Percentiles rank a stretch among this genome's conserved stretches.
These are phyloP conservation scores for Fusarium sublunatum DNA, from an alignment of 2,329 filamentous ascomycete genomes.

Conservation along the genomic window DNA sequence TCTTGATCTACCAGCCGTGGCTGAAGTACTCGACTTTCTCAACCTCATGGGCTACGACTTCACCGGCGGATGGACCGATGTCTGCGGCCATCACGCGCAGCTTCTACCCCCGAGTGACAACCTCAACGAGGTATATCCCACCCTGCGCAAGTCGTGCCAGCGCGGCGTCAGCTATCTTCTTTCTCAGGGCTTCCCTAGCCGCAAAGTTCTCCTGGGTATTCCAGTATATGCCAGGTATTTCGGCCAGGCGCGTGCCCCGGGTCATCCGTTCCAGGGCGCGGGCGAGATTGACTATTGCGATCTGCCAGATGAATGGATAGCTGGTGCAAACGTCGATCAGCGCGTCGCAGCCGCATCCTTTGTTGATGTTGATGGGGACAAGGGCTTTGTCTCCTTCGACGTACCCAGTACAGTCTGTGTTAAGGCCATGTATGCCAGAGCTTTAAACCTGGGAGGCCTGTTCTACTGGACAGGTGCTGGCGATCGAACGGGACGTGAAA, in stretches of 20 bases:
- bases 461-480: constrained; percentile 77
- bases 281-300: constrained; percentile 73
- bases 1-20: constrained; percentile 65
- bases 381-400: constrained; percentile 73
- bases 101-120: constrained; percentile 59
- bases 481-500: constrained; percentile 64
- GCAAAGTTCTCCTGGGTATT: constrained; percentile 71
- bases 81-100: constrained; percentile 73
- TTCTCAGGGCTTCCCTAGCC: constrained; percentile 63
- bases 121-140: constrained; percentile 42
- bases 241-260: constrained; percentile 62
- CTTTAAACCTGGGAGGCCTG: constrained; percentile 67
- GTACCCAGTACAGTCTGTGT: constrained; percentile 68
- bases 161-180: constrained; percentile 66
- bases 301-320: constrained; percentile 64
- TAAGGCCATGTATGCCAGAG: constrained; percentile 70
- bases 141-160: constrained; percentile 60
- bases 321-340: constrained; percentile 59
- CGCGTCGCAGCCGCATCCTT: constrained; percentile 68
- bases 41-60: constrained; percentile 80
- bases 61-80: constrained; percentile 69
- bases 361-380: constrained; percentile 53
- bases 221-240: constrained; percentile 74
- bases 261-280: constrained; percentile 61
- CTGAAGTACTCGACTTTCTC: constrained; percentile 67